These are phyloP conservation scores for Chrysanthemum seticuspe DNA, from an alignment of 129 eudicot genomes.

Conservation along the genomic window DNA sequence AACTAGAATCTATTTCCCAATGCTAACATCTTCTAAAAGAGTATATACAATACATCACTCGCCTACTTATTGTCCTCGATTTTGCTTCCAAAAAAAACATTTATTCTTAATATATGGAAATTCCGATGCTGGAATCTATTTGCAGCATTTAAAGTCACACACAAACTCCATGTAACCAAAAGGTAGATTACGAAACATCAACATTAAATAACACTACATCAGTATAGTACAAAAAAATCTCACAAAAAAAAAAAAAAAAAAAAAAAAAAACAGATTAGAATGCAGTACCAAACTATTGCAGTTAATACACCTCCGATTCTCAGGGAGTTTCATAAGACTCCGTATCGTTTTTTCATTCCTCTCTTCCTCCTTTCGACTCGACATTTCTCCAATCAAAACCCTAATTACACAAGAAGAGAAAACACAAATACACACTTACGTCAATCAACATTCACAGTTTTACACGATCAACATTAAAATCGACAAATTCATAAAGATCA, in stretches of 20 bases:
- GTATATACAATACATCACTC: background rate
- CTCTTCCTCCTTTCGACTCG: conserved; percentile 66
- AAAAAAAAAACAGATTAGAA: conserved; percentile 14
- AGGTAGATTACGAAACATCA: background rate
- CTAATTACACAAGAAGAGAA: conserved; percentile 23
- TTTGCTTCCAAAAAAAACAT: conserved; percentile 9
- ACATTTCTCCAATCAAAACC: conserved; percentile 47
- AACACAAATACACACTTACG: background rate
- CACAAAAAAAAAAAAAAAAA: background rate
- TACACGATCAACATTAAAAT: conserved; percentile 4
- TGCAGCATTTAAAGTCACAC: too few relatives aligned
- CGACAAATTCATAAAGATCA: too few relatives aligned
- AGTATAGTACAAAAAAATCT: conserved; percentile 13
- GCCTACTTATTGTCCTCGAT: conserved; percentile 8
- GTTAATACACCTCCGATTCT: conserved; percentile 84
- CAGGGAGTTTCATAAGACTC: conserved; percentile 66
- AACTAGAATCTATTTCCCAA: conserved; percentile 5
- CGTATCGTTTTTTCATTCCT: conserved; percentile 64
- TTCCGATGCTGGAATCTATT: background rate
- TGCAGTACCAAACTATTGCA: conserved; percentile 76
- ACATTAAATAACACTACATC: conserved; percentile 7
- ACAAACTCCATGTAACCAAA: background rate
- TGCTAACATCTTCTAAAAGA: background rate
- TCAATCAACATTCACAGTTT: background rate
- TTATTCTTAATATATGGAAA: background rate